phyloP scores from a whole-genome alignment of 345 rosid species.

The Gossypium thurberi region DNA sequence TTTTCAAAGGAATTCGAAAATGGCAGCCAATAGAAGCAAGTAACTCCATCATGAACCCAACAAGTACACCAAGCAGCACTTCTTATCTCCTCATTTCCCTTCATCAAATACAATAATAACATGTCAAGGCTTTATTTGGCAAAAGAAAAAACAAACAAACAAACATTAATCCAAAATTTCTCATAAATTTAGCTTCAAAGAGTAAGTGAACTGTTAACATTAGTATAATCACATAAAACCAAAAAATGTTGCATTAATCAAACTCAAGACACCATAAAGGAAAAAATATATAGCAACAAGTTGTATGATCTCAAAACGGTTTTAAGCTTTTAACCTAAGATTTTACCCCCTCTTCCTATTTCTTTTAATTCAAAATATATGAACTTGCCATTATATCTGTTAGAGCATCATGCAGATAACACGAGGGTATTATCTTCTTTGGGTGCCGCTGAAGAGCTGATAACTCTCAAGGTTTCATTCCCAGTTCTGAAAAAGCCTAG shows the following conservation, averaged over 20 bases:
- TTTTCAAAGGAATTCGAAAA: conserved; percentile 17
- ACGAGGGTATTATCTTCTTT: too few relatives aligned
- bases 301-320: not conserved
- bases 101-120: conserved; percentile 10
- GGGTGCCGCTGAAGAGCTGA: too few relatives aligned
- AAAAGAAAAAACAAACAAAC: not conserved
- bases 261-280: not conserved
- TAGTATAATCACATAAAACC: not conserved
- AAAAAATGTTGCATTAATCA: not conserved
- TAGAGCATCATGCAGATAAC: not conserved
- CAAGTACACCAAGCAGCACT: conserved; percentile 10
- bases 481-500: too few relatives aligned
- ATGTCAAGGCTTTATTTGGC: not conserved
- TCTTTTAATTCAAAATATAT: not conserved
- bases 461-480: too few relatives aligned
- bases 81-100: conserved; percentile 33
- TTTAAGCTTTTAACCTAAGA: not conserved
- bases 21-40: conserved; percentile 8
- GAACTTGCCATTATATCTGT: not conserved
- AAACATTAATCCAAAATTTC: not conserved
- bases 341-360: not conserved
- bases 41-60: conserved; percentile 33
- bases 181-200: not conserved
- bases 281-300: not conserved
- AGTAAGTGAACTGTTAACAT: not conserved